Base-by-base conservation (phyloP, 495 filamentous ascomycete species). In the Trichocladium antarcticum region DNA sequence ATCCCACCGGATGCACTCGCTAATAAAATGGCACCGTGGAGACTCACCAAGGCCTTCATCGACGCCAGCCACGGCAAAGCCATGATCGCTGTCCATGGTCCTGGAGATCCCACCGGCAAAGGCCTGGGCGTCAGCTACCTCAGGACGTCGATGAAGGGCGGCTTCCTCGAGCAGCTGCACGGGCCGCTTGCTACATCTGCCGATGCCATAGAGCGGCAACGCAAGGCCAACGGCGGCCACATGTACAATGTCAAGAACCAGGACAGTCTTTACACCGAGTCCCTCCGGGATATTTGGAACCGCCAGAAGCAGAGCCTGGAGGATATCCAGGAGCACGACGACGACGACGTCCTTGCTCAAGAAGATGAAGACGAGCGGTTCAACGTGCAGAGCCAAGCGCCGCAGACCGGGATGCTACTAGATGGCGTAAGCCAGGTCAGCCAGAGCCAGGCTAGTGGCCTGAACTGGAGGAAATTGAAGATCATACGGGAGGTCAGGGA, bases 61-160 rank as follows among this genome's bases (percentile, higher is more conserved):
- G 79, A 95, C 47, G 92, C 92, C 12, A 89, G 88, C 21, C 80
- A 88, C 56, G 87, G 88, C 24, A 99, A 99, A 63, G 92, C 92
- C 8, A 99, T 99, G 92, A 76, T 99, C 38, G 80, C 85, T 49
- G 79, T 99, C 9, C 86, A 96, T 57, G 92, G 92, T 15, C 83
- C 89, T 53, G 92, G 93, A 27, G 92, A 99, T 60, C 92, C 92
- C n/a, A 92, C 89, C 7, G 87, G 89, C 10, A 84, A 87, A 55
- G 92, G 92, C 2, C 81, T 94, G 47, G 92, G 86, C 2, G 90
- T 96, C 70, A 95, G 83, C 62, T 95, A 96, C 63, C 83, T 99
- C 55, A 85, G 89, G 57, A 95, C 87, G 0, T 93, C 86, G 11
- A 99, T 99, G 92, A 99, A 99, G 64, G 92, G 92, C 39, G 92